Evolutionary conservation across 2,329 filamentous ascomycete species (phyloP).

Genomic region (Microcyclospora pomicola): DNA sequence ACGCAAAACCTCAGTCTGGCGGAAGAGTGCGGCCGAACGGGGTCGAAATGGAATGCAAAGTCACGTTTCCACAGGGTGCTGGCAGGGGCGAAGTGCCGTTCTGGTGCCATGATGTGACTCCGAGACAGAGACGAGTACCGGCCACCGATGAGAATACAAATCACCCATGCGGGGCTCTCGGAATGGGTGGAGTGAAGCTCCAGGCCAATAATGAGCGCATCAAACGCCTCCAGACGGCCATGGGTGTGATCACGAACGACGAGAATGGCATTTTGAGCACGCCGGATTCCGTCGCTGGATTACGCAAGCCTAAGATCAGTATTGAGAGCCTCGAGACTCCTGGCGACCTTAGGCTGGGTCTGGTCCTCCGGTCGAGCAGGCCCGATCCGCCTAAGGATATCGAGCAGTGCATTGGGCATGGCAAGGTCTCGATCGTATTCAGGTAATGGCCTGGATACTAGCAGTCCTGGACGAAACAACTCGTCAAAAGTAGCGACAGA

Average conservation of each 20-base stretch:
- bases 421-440: too few species aligned
- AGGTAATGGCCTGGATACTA: too few species aligned
- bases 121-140: slow-evolving; percentile 43
- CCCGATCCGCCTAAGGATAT: too few species aligned
- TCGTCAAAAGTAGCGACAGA: too few species aligned
- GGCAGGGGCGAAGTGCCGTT: slow-evolving; percentile 45
- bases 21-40: slow-evolving; percentile 44
- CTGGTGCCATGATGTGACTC: slow-evolving; percentile 51
- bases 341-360: too few species aligned
- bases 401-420: too few species aligned
- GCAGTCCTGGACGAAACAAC: too few species aligned
- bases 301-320: too few species aligned
- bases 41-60: slow-evolving; percentile 44
- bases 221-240: slow-evolving; percentile 1
- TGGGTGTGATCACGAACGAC: slow-evolving; percentile 1
- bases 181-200: slow-evolving; percentile 32
- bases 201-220: not conserved
- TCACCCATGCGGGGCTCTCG: slow-evolving; percentile 40
- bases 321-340: too few species aligned
- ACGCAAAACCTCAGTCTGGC: slow-evolving; percentile 37
- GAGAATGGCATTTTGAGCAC: too few species aligned
- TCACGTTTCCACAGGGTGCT: slow-evolving; percentile 35
- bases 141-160: slow-evolving; percentile 22
- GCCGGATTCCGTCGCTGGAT: too few species aligned
- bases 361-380: too few species aligned